Conservation (phyloP, 176 grass and related monocot genomes). For the bread wheat (Triticum aestivum) region DNA sequence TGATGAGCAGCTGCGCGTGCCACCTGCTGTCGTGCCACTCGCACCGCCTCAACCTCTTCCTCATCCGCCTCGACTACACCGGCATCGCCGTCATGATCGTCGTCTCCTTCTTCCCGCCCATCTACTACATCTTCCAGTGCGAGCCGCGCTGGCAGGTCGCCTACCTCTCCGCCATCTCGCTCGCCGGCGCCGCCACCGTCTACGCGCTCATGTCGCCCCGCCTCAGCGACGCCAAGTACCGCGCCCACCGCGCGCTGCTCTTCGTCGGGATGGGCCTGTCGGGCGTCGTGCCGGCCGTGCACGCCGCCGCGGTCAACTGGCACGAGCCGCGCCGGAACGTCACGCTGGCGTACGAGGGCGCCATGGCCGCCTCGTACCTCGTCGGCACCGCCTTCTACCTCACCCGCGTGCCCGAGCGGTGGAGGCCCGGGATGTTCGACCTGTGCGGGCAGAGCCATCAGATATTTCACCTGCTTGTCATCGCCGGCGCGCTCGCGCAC, state of each 20-base stretch:
- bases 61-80: slow-evolving; percentile 81
- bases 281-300: slow-evolving; percentile 69
- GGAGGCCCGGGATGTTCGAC: slow-evolving; percentile 76
- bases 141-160: slow-evolving; percentile 61
- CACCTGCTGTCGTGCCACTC: slow-evolving; percentile 92
- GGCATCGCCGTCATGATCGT: slow-evolving; percentile 93
- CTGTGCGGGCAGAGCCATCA: slow-evolving; percentile 85
- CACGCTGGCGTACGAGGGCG: slow-evolving; percentile 73
- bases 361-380: slow-evolving; percentile 72
- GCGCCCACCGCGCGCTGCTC: slow-evolving; percentile 63
- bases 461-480: slow-evolving; percentile 90
- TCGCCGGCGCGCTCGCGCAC: slow-evolving; percentile 85
- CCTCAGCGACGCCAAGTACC: slow-evolving; percentile 51
- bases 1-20: slow-evolving; percentile 80
- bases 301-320: slow-evolving; percentile 77
- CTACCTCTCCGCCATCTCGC: slow-evolving; percentile 78
- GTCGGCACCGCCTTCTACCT: slow-evolving; percentile 68
- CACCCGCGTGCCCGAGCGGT: slow-evolving; percentile 74
- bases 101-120: slow-evolving; percentile 89
- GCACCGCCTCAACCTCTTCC: slow-evolving; percentile 71
- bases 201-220: slow-evolving; percentile 71
- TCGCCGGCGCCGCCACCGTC: slow-evolving; percentile 52
- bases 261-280: slow-evolving; percentile 95
- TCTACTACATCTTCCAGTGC: slow-evolving; percentile 98
- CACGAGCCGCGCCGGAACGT: slow-evolving; percentile 59